Conservation (phyloP, 2,329 filamentous ascomycete species). For the Elsinoe ampelina region DNA sequence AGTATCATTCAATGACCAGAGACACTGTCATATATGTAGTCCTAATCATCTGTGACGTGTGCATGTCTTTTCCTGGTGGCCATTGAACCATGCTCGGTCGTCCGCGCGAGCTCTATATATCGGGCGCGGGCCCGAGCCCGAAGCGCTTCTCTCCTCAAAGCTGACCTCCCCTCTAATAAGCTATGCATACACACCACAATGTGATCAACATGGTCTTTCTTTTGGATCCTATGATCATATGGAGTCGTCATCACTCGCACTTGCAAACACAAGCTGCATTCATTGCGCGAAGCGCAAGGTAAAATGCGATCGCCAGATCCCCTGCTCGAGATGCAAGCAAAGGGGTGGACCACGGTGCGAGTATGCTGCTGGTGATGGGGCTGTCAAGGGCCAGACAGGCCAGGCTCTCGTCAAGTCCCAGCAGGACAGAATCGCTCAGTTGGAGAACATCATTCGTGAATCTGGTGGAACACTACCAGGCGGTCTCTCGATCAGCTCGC, state of each 20-base stretch:
- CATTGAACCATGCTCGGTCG: no score
- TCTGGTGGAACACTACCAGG: background rate
- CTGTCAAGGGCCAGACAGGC: background rate
- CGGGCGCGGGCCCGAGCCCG: background rate
- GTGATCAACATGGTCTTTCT: background rate
- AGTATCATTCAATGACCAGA: no score
- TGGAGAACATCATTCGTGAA: background rate
- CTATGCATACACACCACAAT: no score
- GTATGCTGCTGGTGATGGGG: background rate
- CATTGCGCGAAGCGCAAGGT: background rate
- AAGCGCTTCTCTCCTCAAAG: background rate
- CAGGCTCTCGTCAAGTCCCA: background rate
- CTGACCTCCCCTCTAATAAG: background rate
- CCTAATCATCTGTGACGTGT: background rate
- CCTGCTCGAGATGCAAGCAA: background rate
- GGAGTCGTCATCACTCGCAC: background rate
- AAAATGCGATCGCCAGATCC: conserved; percentile 5
- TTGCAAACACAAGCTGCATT: conserved; percentile 8
- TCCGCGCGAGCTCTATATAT: background rate
- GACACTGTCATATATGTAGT: no score
- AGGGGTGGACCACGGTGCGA: background rate
- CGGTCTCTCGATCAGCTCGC: no score
- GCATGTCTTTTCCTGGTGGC: background rate
- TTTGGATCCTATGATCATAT: background rate
- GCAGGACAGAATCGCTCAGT: background rate